Evolutionary conservation across 805 yeast species (phyloP), one percentile per base, ranked within the genome.

Genomic region (Yueomyces sinensis): DNA sequence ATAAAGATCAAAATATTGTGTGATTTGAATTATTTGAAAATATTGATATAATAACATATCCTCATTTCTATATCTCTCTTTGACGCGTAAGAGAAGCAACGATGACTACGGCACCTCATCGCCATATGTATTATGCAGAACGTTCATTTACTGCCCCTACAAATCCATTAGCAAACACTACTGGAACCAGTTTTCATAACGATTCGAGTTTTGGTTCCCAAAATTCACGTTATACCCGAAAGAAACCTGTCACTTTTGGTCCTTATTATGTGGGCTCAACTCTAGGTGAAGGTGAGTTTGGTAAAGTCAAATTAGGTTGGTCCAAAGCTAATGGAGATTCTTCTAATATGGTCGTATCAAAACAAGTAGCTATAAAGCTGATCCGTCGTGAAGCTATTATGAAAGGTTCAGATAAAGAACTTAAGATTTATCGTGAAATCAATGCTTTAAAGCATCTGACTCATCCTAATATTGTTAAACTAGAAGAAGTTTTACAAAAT

Each of bases 281-380:
- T 1, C 62, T 91, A 13, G 98, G 98, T 24, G 95, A 91, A 60
- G 98, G 98, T 32, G 98, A 91, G 54, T 91, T 91, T 58, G 98
- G 98, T 39, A 89, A 91, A 58, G 98, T 91, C 38, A 91, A 89
- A 55, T 65, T 91, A 17, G 97, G 96, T 13, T 89, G 96, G 96
- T 68, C 94, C 40, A 82, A 82, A 54, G 86, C 77, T 47, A 17
- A 7, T 28, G 23, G 15, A 4, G 30, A 36, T 20, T 43, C 31
- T 15, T 20, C 35, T n/a, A 6, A 18, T 3, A 37, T 38, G 14
- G 53, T 46, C 16, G 45, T 51, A 3, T 79, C 84, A 3, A 70
- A 79, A 27, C 93, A 86, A 59, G 94, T 84, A 9, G 98, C 98
- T 32, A 86, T 91, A 48, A 91, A 91, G 52, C 72, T 91, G 41